Base-by-base conservation (phyloP, 768 basidiomycete species). In the Lyophyllum shimeji region DNA sequence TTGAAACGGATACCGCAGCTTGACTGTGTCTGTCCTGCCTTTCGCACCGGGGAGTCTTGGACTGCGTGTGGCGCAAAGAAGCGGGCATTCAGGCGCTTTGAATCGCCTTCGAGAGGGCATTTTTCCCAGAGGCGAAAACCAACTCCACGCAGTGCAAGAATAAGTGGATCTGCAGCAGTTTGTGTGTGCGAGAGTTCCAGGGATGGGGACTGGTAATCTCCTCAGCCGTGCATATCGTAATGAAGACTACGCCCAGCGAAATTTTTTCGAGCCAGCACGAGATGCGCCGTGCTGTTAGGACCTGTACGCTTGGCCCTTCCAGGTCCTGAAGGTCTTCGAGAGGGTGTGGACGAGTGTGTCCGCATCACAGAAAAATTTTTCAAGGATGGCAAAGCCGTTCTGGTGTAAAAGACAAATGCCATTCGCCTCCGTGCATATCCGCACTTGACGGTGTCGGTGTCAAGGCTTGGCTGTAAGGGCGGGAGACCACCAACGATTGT, bases 121-220 rank as follows among this genome's bases (percentile, higher is more conserved):
- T 31, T 47, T 33, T 47, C 27, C 46, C 46, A 47, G 46, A 47
- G 31, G n/a, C 46, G 46, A 12, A 47, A 47, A 17, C 31, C 46
- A 47, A 13, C 27, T 47, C 46, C 17, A 47, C 27, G 17, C 27
- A 47, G 31, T 47, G 25, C n/a, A 29, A 23, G 11, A 17, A 47
- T 18, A 47, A 27, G 1, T 8, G 25, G 27, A 47, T 47, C 23
- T 15, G 27, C n/a, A 7, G 46, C n/a, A 27, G n/a, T 2, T 29
- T 4, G 29, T 8, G 5, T 23, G 27, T 47, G 46, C 27, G 46
- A 47, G 46, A 17, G 1, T 47, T 3, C 46, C 46, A 7, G 27
- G 11, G 11, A 47, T 24, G 13, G 46, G 3, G 2, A 47, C 15
- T 27, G 46, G 29, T 27, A 24, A 47, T 27, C 18, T 47, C 46